Conservation (phyloP, 2,329 filamentous ascomycete species). For the Fusarium graminum region DNA sequence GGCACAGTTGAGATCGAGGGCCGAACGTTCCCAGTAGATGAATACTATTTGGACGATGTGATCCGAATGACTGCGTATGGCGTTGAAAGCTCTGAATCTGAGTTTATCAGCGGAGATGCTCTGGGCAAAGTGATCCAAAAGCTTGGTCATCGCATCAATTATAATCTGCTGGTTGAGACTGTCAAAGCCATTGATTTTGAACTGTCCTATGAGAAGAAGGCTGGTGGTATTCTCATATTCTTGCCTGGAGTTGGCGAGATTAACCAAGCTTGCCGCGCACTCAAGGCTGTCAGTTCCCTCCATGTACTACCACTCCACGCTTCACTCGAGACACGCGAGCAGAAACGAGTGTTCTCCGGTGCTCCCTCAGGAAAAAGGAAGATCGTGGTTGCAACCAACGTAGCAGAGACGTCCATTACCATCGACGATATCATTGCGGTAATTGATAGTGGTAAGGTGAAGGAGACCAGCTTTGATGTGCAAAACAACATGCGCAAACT, state of each 20-base stretch:
- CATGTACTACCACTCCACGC: slow-evolving; percentile 92
- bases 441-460: slow-evolving; percentile 94
- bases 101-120: slow-evolving; percentile 63
- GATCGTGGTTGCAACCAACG: slow-evolving; percentile 94
- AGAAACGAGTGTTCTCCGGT: slow-evolving; percentile 84
- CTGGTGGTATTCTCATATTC: slow-evolving; percentile 93
- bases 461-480: slow-evolving; percentile 94
- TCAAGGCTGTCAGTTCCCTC: slow-evolving; percentile 72
- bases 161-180: slow-evolving; percentile 84
- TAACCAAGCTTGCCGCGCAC: slow-evolving; percentile 81
- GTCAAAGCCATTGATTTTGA: slow-evolving; percentile 85
- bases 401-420: slow-evolving; percentile 97
- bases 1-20: slow-evolving; percentile 87
- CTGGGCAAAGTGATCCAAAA: slow-evolving; percentile 79
- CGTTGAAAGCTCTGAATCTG: slow-evolving; percentile 61
- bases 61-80: slow-evolving; percentile 86
- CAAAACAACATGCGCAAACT: slow-evolving; percentile 94
- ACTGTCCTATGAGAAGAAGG: slow-evolving; percentile 72
- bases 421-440: slow-evolving; percentile 98
- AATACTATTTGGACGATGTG: slow-evolving; percentile 91
- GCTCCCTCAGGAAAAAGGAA: slow-evolving; percentile 87
- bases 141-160: slow-evolving; percentile 89
- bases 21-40: slow-evolving; percentile 88
- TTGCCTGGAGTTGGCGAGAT: slow-evolving; percentile 94
- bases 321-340: slow-evolving; percentile 88